These are phyloP conservation scores for Dendrobium nobile DNA, from an alignment of 106 monocot species.

Conservation along the genomic window DNA sequence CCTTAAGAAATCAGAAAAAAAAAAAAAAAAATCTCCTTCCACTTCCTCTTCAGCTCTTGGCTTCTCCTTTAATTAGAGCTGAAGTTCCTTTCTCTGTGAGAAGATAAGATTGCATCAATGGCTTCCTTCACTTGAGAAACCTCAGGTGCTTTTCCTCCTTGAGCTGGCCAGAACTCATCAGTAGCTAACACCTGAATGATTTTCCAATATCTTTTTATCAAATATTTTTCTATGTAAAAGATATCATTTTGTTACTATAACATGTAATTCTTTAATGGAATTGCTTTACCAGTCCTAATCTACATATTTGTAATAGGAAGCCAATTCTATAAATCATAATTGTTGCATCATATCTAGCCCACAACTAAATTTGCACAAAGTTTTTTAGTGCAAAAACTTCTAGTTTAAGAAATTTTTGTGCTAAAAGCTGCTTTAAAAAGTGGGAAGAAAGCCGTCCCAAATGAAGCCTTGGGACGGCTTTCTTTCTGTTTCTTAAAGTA, in stretches of 20 bases:
- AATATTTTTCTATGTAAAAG: not conserved
- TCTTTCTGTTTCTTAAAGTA: too few species aligned
- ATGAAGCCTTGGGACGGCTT: too few species aligned
- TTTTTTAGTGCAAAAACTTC: too few species aligned
- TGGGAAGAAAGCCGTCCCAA: too few species aligned
- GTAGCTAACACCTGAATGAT: constrained; percentile 66
- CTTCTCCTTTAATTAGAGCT: not conserved
- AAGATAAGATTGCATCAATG: constrained; percentile 77
- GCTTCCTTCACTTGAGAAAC: constrained; percentile 81
- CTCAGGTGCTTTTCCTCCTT: constrained; percentile 79
- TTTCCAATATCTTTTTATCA: not conserved
- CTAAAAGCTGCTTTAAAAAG: too few species aligned
- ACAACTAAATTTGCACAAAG: too few species aligned
- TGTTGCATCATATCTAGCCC: too few species aligned
- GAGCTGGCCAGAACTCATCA: constrained; percentile 90
- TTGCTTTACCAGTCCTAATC: too few species aligned
- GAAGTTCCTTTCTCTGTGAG: constrained; percentile 31
- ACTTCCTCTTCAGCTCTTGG: not conserved
- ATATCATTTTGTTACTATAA: not conserved
- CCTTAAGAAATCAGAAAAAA: not conserved
- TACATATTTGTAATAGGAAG: too few species aligned
- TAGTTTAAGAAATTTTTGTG: too few species aligned
- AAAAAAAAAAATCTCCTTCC: not conserved
- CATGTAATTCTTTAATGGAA: too few species aligned
- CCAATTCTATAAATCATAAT: too few species aligned